phyloP scores from a whole-genome alignment of 2,329 filamentous ascomycete genomes.

The Alternaria ethzedia region DNA sequence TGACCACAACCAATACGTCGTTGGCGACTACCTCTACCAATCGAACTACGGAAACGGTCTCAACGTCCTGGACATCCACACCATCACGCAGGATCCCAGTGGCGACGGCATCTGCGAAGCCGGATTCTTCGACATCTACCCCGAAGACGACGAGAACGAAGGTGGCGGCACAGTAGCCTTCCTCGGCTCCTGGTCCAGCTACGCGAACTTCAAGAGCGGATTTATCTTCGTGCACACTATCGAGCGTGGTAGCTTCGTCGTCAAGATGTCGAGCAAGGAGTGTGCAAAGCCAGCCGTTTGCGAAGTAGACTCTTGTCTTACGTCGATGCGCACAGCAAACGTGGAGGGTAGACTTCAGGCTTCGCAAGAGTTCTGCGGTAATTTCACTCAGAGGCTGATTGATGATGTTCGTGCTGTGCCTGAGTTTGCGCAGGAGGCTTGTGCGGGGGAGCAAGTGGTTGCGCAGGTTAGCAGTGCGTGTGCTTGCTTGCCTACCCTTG shows the following conservation, averaged over 20 bases:
- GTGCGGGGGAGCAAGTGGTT: slow-evolving; percentile 18
- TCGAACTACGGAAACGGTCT: slow-evolving; percentile 50
- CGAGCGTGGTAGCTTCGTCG: slow-evolving; percentile 42
- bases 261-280: slow-evolving; percentile 37
- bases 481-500: slow-evolving; percentile 28
- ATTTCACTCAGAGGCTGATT: slow-evolving; percentile 22
- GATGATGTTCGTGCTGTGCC: slow-evolving; percentile 22
- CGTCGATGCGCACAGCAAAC: slow-evolving; percentile 26
- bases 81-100: slow-evolving; percentile 45
- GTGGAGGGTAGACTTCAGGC: slow-evolving; percentile 24
- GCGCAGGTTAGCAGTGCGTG: slow-evolving; percentile 34
- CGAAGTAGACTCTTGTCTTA: slow-evolving; percentile 23
- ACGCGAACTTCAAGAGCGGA: slow-evolving; percentile 42
- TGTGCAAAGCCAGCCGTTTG: slow-evolving; percentile 30
- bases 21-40: slow-evolving; percentile 47
- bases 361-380: slow-evolving; percentile 26
- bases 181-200: slow-evolving; percentile 50
- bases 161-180: slow-evolving; percentile 47
- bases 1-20: slow-evolving; percentile 55
- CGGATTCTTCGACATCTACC: slow-evolving; percentile 51
- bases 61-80: slow-evolving; percentile 46
- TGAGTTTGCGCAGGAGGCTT: slow-evolving; percentile 24
- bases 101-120: slow-evolving; percentile 48
- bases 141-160: slow-evolving; percentile 47
- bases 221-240: slow-evolving; percentile 47